Evolutionary conservation across 2,329 filamentous ascomycete genomes (phyloP).

Genomic region (Phaeosphaeria sp.): DNA sequence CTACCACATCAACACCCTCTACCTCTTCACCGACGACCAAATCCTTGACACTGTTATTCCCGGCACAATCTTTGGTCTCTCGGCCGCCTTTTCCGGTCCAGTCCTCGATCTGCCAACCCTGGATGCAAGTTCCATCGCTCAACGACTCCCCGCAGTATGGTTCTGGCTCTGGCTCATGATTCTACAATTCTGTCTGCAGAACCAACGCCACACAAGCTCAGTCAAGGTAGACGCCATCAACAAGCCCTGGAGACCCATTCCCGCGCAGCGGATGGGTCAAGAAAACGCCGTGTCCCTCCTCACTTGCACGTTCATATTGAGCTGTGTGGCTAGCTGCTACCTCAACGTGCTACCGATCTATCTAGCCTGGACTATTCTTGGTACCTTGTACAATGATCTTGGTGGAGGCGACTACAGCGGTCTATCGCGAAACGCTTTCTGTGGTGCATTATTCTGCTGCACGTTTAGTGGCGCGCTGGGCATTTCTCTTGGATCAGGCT

Average conservation of each 20-base stretch:
- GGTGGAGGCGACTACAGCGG: slow-evolving; percentile 34
- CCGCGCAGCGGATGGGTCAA: slow-evolving; percentile 26
- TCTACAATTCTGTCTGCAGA: slow-evolving; percentile 48
- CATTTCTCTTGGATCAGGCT: slow-evolving; percentile 20
- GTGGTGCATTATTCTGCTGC: slow-evolving; percentile 34
- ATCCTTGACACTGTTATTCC: slow-evolving; percentile 17
- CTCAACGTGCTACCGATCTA: slow-evolving; percentile 15
- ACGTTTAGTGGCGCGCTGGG: slow-evolving; percentile 38
- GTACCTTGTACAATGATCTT: slow-evolving; percentile 39
- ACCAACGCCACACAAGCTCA: slow-evolving; percentile 44
- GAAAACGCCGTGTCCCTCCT: slow-evolving; percentile 21
- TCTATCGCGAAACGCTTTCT: slow-evolving; percentile 38
- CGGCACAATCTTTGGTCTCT: slow-evolving; percentile 12
- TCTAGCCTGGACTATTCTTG: slow-evolving; percentile 22
- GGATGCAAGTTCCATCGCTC: not conserved
- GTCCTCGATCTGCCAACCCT: slow-evolving; percentile 12
- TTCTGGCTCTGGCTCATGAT: slow-evolving; percentile 46
- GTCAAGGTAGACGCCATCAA: slow-evolving; percentile 50
- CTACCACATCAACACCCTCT: slow-evolving; percentile 5
- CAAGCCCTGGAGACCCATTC: slow-evolving; percentile 49
- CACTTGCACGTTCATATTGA: not conserved
- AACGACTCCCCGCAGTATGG: slow-evolving; percentile 1
- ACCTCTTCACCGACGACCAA: slow-evolving; percentile 12
- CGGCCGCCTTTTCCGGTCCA: slow-evolving; percentile 14
- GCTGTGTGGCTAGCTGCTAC: slow-evolving; percentile 7